phyloP scores from a whole-genome alignment of 805 yeast genomes.

The Alloascoidea hylecoeti region DNA sequence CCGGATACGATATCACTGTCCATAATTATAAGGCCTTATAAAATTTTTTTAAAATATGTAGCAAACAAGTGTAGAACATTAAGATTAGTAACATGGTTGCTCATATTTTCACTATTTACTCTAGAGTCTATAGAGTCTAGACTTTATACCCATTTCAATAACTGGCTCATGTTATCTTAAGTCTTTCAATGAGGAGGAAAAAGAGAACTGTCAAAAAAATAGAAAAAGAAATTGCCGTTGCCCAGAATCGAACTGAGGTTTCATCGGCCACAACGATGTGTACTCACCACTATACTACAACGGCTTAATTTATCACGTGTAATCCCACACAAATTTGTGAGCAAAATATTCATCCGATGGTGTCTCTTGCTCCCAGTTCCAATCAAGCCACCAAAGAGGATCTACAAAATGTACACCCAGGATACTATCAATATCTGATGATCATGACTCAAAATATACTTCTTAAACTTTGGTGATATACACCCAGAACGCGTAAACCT shows the following conservation, averaged over 20 bases:
- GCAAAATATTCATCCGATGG: neutral
- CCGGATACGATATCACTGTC: too few species aligned
- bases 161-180: too few species aligned
- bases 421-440: neutral
- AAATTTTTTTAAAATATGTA: too few species aligned
- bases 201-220: too few species aligned
- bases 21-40: too few species aligned
- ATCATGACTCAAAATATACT: neutral
- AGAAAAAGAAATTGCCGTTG: conserved; percentile 36
- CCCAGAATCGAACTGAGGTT: conserved; percentile 68
- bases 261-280: conserved; percentile 63
- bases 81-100: too few species aligned
- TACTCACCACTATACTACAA: conserved; percentile 57
- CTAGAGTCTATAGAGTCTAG: too few species aligned
- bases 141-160: too few species aligned
- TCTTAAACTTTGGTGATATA: neutral
- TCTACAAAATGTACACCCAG: neutral
- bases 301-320: conserved; percentile 16
- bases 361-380: neutral
- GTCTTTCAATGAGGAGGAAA: too few species aligned
- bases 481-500: too few species aligned
- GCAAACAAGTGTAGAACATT: too few species aligned
- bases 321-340: neutral
- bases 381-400: neutral
- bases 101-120: too few species aligned